Base-by-base conservation (phyloP, 2,329 filamentous ascomycete species). In the Grosmannia penicillata region DNA sequence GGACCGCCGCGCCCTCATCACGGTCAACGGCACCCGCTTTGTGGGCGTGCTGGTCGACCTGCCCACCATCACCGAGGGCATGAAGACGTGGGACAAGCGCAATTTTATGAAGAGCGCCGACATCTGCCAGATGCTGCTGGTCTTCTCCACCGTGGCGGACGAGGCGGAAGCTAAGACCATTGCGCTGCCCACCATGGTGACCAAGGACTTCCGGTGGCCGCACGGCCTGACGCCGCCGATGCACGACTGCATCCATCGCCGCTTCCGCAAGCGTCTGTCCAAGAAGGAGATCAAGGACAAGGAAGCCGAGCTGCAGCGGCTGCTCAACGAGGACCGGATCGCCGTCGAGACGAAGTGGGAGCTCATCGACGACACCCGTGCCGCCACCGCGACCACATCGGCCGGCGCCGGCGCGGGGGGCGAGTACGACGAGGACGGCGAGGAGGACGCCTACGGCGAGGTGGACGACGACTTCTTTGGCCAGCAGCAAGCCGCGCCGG, bases 61-160 rank as follows among this genome's bases (percentile, higher is more conserved):
- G 24, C 86, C 86, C 1, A 91, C 82, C 43, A 82, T 94, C 41
- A 78, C 87, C 6, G 86, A 94, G 54, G 80, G 78, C 8, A 86
- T 91, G 80, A 94, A 94, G 65, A 87, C 82, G 42, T 94, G 85
- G 82, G 86, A 93, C 54, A 78, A 78, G 51, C 85, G 82, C 51
- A 72, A 78, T 15, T 85, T 87, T 65, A 85, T 87, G 64, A 94
- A 94, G 61, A 82, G 82, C 8, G 81, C 82, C 24, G 86, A 94
- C 52, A 74, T 93, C 25, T 85, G 80, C 48, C 85, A 93, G 61
- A 93, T 94, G 82, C 69, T 93, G 26, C 62, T 93, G 8, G 82
- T 89, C 2, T 72, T 86, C 41, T 78, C 80, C 8, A 64, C 59
- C 24, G 78, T 89, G 15, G 61, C 65, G 33, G 77, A 58, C 38